Percentiles rank a stretch among this genome's conserved stretches.
These are phyloP conservation scores for Ophiostoma sp. DNA, from an alignment of 2,329 filamentous ascomycete genomes.

Conservation along the genomic window DNA sequence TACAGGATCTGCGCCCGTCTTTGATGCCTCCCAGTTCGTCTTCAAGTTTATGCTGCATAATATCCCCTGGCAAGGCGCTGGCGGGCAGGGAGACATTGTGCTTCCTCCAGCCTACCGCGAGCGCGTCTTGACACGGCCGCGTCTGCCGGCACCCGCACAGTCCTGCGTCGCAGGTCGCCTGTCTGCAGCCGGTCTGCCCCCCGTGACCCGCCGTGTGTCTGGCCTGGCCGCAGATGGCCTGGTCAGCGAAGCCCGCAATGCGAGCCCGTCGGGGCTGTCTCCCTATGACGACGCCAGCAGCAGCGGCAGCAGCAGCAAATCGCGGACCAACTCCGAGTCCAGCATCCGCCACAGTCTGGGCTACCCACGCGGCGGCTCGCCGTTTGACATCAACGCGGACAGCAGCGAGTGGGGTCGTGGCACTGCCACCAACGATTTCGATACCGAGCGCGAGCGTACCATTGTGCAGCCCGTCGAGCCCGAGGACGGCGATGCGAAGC, in stretches of 20 bases:
- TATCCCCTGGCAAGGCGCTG: conserved; percentile 32
- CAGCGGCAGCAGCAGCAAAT: conserved; percentile 14
- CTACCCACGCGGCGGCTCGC: conserved; percentile 15
- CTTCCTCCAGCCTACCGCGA: conserved; percentile 49
- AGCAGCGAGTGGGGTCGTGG: conserved; percentile 18
- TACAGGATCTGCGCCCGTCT: conserved; percentile 51
- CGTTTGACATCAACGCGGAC: conserved; percentile 12
- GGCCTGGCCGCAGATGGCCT: conserved; percentile 44
- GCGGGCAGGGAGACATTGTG: conserved; percentile 44
- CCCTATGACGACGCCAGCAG: conserved; percentile 19
- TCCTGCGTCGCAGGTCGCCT: conserved; percentile 47
- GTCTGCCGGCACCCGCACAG: conserved; percentile 67
- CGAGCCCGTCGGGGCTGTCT: conserved; percentile 30
- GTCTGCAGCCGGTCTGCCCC: conserved; percentile 38
- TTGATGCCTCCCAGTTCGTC: conserved; percentile 54
- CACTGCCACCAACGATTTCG: conserved; percentile 19
- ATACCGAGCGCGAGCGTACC: conserved; percentile 1
- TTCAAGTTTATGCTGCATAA: conserved; percentile 69
- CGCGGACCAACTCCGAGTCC: conserved; percentile 22
- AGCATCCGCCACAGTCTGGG: conserved; percentile 20
- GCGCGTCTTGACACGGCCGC: conserved; percentile 60
- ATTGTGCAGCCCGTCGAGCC: conserved; percentile 41
- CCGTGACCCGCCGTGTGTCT: conserved; percentile 45
- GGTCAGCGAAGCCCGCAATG: conserved; percentile 49
- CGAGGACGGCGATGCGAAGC: conserved; percentile 38